Evolutionary conservation across 139 green algal species (phyloP), one percentile per base, ranked within the genome.

Genomic region (Micractinium sp.): DNA sequence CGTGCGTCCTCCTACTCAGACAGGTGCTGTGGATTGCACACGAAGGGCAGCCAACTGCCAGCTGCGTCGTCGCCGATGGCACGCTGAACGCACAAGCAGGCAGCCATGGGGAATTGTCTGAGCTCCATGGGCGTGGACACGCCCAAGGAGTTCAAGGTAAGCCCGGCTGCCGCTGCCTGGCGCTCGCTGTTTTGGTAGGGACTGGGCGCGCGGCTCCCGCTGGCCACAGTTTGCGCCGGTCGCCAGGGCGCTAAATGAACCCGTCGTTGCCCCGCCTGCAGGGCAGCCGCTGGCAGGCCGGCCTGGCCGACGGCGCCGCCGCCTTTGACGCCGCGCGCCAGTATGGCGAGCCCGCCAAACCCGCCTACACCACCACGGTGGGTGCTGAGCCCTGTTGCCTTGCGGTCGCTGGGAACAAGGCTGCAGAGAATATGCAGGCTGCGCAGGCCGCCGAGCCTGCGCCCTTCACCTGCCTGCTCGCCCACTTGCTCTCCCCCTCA

Each of bases 351-450:
- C 69, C 79, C 66, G 83, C 38, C 41, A 60, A 74, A n/a, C 36
- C 77, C 20, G n/a, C 29, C 69, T 91, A 91, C 85, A 85, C 77
- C 73, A 91, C 88, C 81, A 91, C 88, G 81, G 88, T 88, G 82
- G 15, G 78, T 19, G 39, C 77, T n/a, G 4, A 2, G 74, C 31
- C n/a, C 53, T 22, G 3, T 31, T 80, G 74, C 4, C 33, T 80
- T n/a, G 15, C n/a, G n/a, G n/a, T n/a, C n/a, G n/a, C 33, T 27
- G 74, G 31, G 15, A 25, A 33, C 36, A 5, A 56, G 9, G 25
- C 22, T 76, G 74, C 74, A 3, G 74, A 15, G 15, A 22, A 7
- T 3, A 23, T 1, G 33, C 29, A 56, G 74, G 4, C n/a, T 27
- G 74, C 13, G 71, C 71, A 78, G 16, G 16, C 13, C 69, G 31